Percentiles rank a stretch among this genome's conserved stretches.
Evolutionary conservation across 768 basidiomycete species (phyloP).

Genomic region (Pholiota microspora): DNA sequence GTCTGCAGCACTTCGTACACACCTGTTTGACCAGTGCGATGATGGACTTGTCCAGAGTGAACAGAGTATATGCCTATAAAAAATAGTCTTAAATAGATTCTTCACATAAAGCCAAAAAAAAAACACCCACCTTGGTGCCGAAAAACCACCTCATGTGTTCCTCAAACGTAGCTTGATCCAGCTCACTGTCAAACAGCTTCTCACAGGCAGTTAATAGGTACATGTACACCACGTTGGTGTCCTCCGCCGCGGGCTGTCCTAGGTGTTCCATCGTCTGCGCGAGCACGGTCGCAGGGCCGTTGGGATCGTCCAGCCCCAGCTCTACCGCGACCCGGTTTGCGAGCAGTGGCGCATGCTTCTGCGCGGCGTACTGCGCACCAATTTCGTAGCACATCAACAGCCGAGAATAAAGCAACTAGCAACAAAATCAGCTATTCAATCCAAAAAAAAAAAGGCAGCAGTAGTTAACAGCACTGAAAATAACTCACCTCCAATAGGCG

Average conservation of each 20-base stretch:
- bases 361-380: slow-evolving; percentile 64
- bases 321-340: slow-evolving; percentile 82
- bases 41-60: slow-evolving; percentile 93
- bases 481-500: slow-evolving; percentile 78
- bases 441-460: neutral
- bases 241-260: slow-evolving; percentile 46
- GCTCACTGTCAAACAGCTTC: slow-evolving; percentile 88
- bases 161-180: slow-evolving; percentile 91
- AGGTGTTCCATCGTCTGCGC: slow-evolving; percentile 64
- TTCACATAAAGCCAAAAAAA: slow-evolving; percentile 10
- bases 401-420: slow-evolving; percentile 85
- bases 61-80: slow-evolving; percentile 82
- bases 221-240: slow-evolving; percentile 75
- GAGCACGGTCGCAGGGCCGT: slow-evolving; percentile 68
- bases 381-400: slow-evolving; percentile 83
- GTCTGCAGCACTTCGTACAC: slow-evolving; percentile 24
- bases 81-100: slow-evolving; percentile 6
- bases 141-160: slow-evolving; percentile 96
- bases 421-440: slow-evolving; percentile 4
- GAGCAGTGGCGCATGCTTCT: slow-evolving; percentile 62
- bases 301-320: slow-evolving; percentile 83
- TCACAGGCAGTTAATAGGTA: slow-evolving; percentile 90
- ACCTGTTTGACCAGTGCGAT: slow-evolving; percentile 92
- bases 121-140: slow-evolving; percentile 71
- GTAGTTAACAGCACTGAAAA: slow-evolving; percentile 54